Conservation (phyloP, 2,329 filamentous ascomycete species). For the Pseudopithomyces chartarum region DNA sequence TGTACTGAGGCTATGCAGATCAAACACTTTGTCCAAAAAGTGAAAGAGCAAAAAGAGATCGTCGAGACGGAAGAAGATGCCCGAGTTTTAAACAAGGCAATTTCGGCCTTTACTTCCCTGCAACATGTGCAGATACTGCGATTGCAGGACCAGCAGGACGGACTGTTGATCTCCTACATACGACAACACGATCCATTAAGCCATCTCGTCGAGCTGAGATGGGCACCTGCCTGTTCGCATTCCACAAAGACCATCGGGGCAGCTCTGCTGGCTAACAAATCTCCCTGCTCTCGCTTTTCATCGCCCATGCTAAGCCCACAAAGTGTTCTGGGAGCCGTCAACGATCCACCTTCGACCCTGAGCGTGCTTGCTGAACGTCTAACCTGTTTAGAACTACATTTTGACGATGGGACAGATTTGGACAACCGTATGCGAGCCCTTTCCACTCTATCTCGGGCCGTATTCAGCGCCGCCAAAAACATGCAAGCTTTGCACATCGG, state of each 20-base stretch:
- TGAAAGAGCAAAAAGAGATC: conserved; percentile 57
- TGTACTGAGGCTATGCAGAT: conserved; percentile 20
- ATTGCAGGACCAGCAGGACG: conserved; percentile 64
- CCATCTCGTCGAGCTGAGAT: conserved; percentile 59
- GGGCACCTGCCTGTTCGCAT: conserved; percentile 67
- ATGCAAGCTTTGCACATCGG: conserved; percentile 68
- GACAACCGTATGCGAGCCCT: conserved; percentile 63
- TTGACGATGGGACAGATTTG: conserved; percentile 62
- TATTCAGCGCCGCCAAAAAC: conserved; percentile 64
- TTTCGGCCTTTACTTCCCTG: conserved; percentile 63
- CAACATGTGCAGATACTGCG: conserved; percentile 69
- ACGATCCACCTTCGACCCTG: conserved; percentile 54
- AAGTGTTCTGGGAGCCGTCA: conserved; percentile 58
- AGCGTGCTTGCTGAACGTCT: conserved; percentile 60
- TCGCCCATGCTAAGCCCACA: conserved; percentile 67
- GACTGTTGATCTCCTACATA: conserved; percentile 58
- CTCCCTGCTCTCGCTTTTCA: conserved; percentile 64
- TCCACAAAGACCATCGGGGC: conserved; percentile 63
- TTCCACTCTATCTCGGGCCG: conserved; percentile 60
- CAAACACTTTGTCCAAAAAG: conserved; percentile 51
- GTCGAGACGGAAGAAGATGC: conserved; percentile 58
- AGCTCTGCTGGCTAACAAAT: conserved; percentile 61
- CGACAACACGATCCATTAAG: conserved; percentile 52
- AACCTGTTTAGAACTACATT: conserved; percentile 67
- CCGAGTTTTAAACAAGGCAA: conserved; percentile 58